Evolutionary conservation across 768 basidiomycete genomes (phyloP).

Genomic region (Lactarius indigo): DNA sequence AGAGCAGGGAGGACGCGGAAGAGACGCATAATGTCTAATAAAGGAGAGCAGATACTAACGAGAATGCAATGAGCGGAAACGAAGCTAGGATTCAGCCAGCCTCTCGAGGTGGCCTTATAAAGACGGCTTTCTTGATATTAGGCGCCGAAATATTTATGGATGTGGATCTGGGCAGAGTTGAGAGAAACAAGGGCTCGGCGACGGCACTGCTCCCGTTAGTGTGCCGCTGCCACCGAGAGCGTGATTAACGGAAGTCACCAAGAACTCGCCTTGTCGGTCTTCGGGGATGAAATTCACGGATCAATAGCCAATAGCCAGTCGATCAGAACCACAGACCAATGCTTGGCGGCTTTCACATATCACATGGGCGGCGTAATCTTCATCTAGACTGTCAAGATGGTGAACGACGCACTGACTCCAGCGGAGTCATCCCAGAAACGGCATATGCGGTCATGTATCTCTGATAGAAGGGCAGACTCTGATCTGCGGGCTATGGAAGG

Average conservation of each 20-base stretch:
- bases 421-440: neutral
- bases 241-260: neutral
- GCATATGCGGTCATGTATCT: neutral
- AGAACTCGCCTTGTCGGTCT: neutral
- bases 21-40: conserved; percentile 13
- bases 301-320: neutral
- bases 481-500: neutral
- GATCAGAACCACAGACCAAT: neutral
- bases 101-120: neutral
- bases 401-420: neutral
- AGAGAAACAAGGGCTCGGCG: neutral
- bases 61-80: neutral
- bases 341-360: neutral
- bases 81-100: neutral
- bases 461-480: neutral
- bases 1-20: conserved; percentile 8
- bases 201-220: neutral
- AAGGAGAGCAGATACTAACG: neutral
- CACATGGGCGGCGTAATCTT: neutral
- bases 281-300: neutral
- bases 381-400: neutral
- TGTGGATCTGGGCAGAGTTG: neutral
- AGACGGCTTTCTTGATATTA: neutral
- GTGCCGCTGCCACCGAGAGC: neutral
- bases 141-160: neutral